phyloP scores from a whole-genome alignment of 1,284 basidiomycete species.

The Melampsora larici-populina region DNA sequence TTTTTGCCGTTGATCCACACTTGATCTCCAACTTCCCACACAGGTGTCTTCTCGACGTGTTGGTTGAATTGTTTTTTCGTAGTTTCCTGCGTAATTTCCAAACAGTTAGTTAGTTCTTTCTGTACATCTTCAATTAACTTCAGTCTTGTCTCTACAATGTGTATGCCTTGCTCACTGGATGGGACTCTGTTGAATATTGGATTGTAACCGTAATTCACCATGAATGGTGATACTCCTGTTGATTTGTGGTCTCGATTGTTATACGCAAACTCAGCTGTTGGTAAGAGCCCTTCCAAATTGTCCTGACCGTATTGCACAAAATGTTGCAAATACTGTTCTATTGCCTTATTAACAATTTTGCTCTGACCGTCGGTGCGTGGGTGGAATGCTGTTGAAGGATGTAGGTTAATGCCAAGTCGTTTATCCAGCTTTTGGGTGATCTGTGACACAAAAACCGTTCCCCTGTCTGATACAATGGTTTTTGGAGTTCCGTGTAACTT shows the following conservation, averaged over 20 bases:
- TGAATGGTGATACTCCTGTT: not conserved
- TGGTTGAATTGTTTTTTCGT: not conserved
- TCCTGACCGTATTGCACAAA: constrained; percentile 24
- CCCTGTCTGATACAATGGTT: no score
- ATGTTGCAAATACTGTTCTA: not conserved
- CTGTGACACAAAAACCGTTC: constrained; percentile 3
- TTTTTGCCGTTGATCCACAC: not conserved
- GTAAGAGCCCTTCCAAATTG: constrained; percentile 12
- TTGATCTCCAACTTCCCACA: not conserved
- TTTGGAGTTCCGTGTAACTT: no score
- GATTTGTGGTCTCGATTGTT: not conserved
- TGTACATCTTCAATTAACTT: not conserved
- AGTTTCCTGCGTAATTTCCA: not conserved
- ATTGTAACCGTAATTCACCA: constrained; percentile 5
- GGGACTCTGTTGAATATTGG: not conserved
- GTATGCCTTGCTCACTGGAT: not conserved
- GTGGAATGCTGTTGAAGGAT: not conserved
- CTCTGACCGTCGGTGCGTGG: not conserved
- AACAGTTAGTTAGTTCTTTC: no score
- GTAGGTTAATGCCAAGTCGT: not conserved
- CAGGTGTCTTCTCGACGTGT: not conserved
- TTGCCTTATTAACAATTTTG: not conserved
- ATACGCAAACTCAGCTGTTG: constrained; percentile 1
- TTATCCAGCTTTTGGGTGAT: not conserved
- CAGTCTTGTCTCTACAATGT: not conserved